Evolutionary conservation across 257 asterid species (phyloP), one percentile per base, ranked within the genome.

Genomic region (Penstemon davidsonii): DNA sequence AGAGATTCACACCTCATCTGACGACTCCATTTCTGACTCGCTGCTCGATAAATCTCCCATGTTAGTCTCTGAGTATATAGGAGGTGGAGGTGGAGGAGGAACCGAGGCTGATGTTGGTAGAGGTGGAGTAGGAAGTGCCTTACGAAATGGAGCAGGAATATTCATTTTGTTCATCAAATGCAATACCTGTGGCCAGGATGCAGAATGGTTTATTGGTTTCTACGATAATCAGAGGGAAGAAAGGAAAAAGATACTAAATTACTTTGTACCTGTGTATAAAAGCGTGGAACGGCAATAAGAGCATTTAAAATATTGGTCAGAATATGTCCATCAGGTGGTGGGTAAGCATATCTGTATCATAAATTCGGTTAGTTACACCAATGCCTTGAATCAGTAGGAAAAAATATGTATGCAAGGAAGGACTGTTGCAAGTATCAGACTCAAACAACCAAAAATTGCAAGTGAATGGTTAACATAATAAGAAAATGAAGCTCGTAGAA

Each of bases 161-260:
- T 88, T 93, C 99, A 90, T 90, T 83, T 93, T 93, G 87, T 93
- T 93, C 99, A 93, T 93, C 89, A 93, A 78, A 84, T 93, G 99
- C 83, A 93, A 83, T 66, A 93, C 99, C 99, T 93, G 78, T 53
- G 64, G 68, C 39, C 55, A 62, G 12, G 67, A 45, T 40, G 62
- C 43, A 67, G 55, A 52, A 39, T 38, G 44, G 15, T 15, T 53
- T 68, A 43, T 53, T 43, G 40, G 51, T 13, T 47, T 37, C 36
- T 41, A 10, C 0, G 18, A 19, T 11, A 49, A 13, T 7, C 10
- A 60, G 33, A 55, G 43, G 68, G 65, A 64, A 56, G 8, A 44
- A 13, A 60, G 12, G 55, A 38, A 25, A 42, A 64, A 7, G 61
- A 44, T 15, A 49, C 47, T 10, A 49, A 61, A 56, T 69, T 60